Conservation (phyloP, 257 asterid genomes). For the Solanum pinnatisectum region DNA sequence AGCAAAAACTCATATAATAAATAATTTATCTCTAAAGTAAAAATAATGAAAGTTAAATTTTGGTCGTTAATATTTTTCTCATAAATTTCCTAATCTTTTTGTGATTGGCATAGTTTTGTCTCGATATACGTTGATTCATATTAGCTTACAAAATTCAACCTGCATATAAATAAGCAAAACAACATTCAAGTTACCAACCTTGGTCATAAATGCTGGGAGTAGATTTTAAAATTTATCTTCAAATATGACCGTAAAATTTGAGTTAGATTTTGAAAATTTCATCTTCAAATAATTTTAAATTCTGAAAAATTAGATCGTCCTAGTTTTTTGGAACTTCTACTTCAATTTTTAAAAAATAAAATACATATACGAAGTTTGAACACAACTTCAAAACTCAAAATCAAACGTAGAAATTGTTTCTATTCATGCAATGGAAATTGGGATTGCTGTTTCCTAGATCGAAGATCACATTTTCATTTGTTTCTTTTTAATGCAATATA, state of each 20-base stretch:
- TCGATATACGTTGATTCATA: not conserved
- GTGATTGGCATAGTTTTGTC: not conserved
- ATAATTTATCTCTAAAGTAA: not conserved
- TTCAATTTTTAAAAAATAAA: too few species aligned
- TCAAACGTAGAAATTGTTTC: not conserved
- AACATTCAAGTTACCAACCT: not conserved
- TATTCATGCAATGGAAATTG: not conserved
- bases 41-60: not conserved
- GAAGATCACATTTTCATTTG: not conserved
- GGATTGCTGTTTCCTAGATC: not conserved
- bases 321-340: too few species aligned
- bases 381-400: not conserved
- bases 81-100: not conserved
- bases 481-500: not conserved
- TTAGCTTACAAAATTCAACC: not conserved
- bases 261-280: too few species aligned
- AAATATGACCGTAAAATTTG: too few species aligned
- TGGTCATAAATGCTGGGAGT: not conserved
- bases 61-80: not conserved
- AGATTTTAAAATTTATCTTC: too few species aligned
- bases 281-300: too few species aligned
- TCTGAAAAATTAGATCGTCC: too few species aligned
- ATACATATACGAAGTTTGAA: too few species aligned
- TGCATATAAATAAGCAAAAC: not conserved
- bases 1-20: not conserved